These are phyloP conservation scores for Paradendryphiella salina DNA, from an alignment of 2,329 filamentous ascomycete species.

Conservation along the genomic window DNA sequence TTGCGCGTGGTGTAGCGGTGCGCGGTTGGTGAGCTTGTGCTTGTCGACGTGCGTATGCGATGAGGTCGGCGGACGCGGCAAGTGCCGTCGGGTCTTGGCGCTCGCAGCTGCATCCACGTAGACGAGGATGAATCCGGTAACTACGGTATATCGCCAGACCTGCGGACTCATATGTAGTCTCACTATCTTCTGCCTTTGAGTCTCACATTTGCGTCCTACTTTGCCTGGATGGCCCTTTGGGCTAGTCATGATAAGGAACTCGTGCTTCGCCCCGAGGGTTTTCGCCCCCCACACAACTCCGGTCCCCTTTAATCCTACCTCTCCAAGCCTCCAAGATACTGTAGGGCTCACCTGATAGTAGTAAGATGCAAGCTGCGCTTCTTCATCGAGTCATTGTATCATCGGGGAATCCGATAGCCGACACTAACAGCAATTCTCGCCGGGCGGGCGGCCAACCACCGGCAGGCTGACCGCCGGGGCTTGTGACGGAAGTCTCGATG, in stretches of 20 bases:
- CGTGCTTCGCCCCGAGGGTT: neutral
- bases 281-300: neutral
- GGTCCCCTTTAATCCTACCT: neutral
- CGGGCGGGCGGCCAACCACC: slow-evolving; percentile 6
- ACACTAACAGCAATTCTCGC: slow-evolving; percentile 3
- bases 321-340: neutral
- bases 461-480: slow-evolving; percentile 10
- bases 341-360: neutral
- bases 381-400: neutral
- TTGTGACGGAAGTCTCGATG: slow-evolving; percentile 9
- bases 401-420: slow-evolving; percentile 6
- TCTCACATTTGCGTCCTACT: neutral
- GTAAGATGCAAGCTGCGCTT: neutral
- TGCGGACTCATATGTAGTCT: no score
- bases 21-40: slow-evolving; percentile 15
- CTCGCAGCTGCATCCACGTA: neutral
- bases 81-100: slow-evolving; percentile 28
- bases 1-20: slow-evolving; percentile 17
- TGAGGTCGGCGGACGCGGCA: slow-evolving; percentile 18
- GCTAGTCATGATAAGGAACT: neutral
- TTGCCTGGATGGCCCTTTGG: neutral
- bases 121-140: no score
- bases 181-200: neutral
- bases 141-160: no score
- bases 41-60: slow-evolving; percentile 20